Base-by-base conservation (phyloP, 805 yeast genomes). In the Debaryomyces maramus region DNA sequence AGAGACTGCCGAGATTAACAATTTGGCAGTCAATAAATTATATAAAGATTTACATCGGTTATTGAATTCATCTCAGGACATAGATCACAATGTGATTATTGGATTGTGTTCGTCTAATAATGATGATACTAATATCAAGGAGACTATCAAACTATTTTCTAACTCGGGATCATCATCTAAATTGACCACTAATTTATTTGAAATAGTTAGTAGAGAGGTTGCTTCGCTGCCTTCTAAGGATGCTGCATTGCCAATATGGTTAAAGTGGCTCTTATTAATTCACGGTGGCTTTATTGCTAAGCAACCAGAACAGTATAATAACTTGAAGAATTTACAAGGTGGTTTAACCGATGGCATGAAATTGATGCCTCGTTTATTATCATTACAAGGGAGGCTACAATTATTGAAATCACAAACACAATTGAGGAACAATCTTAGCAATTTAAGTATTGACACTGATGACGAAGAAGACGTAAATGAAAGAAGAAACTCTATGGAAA, bases 301-400 rank as follows among this genome's bases (percentile, higher is more conserved):
- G 23, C 68, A 77, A 27, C 61, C 72, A 5, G 74, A 79, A 40
- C 71, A 82, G 40, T 68, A 79, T 39, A 77, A 72, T 27, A 68
- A 80, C 16, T 65, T 85, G 38, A 79, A 79, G 32, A 63, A 73
- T 3, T 61, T 91, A 40, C 83, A 80, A 56, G 56, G 75, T 3
- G 72, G 84, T 0, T 65, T 90, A 20, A 63, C 70, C 14, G 67
- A 77, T 40, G 83, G 77, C 22, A 70, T 77, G 60, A 74, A 74
- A 45, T 72, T 73, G 17, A 63, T 91, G 46, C 85, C 90, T 6
- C 74, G 78, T 28, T 69, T 91, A 37, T 65, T 90, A 18, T 81
- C 93, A 1, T 73, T 91, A 21, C 95, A 90, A 60, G 99, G 99
- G 34, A 78, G 93, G 47, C 68, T 91, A 34, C 85, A 83, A 53